Evolutionary conservation across 768 basidiomycete species (phyloP).

Genomic region (Leucosporidium scottii): DNA sequence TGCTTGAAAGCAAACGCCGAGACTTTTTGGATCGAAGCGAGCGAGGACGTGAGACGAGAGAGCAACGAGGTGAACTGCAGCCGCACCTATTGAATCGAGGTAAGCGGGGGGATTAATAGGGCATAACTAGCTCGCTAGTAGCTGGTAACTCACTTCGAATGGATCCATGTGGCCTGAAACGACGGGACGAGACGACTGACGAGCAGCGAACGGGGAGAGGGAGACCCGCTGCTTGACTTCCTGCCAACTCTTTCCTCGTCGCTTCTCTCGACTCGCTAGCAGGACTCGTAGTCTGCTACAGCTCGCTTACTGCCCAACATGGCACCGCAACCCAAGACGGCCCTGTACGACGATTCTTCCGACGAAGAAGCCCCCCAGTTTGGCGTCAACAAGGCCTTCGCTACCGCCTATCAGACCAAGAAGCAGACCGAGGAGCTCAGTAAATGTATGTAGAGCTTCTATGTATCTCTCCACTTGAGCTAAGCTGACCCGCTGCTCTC

Average conservation of each 20-base stretch:
- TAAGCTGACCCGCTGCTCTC: background rate
- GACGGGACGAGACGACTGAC: no score
- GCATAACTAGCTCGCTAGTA: no score
- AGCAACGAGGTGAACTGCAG: conserved; percentile 44
- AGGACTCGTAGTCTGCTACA: no score
- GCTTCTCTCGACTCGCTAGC: no score
- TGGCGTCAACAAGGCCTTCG: conserved; percentile 67
- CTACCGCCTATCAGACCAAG: conserved; percentile 71
- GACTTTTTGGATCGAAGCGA: conserved; percentile 45
- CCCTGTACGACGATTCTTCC: conserved; percentile 6
- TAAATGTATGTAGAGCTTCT: conserved; percentile 52
- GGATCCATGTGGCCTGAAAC: no score
- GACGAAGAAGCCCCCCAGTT: conserved; percentile 37
- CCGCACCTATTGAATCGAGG: no score
- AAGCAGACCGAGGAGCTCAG: conserved; percentile 80
- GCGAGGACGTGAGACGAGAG: conserved; percentile 44
- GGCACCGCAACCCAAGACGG: background rate
- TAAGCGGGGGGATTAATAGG: no score
- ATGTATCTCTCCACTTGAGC: background rate
- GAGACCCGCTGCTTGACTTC: no score
- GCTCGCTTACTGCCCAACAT: no score
- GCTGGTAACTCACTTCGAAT: no score
- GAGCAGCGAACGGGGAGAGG: no score
- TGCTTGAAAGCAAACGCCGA: conserved; percentile 45
- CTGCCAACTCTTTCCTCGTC: no score